Base-by-base conservation (phyloP, 2,329 filamentous ascomycete genomes). In the Colletotrichum abscissum region DNA sequence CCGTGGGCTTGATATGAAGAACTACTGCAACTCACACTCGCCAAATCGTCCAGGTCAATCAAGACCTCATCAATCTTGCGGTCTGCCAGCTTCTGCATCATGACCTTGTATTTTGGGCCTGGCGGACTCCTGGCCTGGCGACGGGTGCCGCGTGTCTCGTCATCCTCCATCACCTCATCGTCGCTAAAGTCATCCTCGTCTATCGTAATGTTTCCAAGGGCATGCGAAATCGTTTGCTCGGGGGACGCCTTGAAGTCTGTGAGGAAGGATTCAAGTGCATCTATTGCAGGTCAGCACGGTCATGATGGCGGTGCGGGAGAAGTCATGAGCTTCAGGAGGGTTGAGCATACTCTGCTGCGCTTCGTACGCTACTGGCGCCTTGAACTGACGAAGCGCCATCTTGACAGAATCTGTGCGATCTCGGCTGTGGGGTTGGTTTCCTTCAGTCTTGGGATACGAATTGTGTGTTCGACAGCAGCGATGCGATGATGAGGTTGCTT, bases 101-200 rank as follows among this genome's bases (percentile, higher is more conserved):
- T 88, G 67, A 94, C 90, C 88, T 93, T 92, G 85, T 99, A 99
- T 85, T 98, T 98, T 82, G 92, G 86, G 81, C 93, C 94, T 52
- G 92, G 92, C 78, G 87, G 82, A 78, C 83, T 84, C 77, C 84
- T 84, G 76, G 80, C 85, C 76, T 85, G 84, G 65, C 84, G 87
- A 26, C 86, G 88, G 26, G 56, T 74, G n/a, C 66, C 63, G 74
- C 81, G 85, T 66, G 91, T 90, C 75, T 94, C 92, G 74, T 91
- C 90, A 78, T 95, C 93, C 81, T 97, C 94, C 91, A 97, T 95
- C 80, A 97, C 94, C 79, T 98, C 95, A 79, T 98, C 95, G 79
- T 98, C 95, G 83, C 93, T 95, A 55, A 94, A 88, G 77, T 93
- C 93, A 84, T 97, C 93, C 80, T 95, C 95, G 81, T 95, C 93